A percentile compares a stretch with the other conserved stretches of the same genome.
Conservation (phyloP, 176 grass and related monocot species). For the Dactylis glomerata region DNA sequence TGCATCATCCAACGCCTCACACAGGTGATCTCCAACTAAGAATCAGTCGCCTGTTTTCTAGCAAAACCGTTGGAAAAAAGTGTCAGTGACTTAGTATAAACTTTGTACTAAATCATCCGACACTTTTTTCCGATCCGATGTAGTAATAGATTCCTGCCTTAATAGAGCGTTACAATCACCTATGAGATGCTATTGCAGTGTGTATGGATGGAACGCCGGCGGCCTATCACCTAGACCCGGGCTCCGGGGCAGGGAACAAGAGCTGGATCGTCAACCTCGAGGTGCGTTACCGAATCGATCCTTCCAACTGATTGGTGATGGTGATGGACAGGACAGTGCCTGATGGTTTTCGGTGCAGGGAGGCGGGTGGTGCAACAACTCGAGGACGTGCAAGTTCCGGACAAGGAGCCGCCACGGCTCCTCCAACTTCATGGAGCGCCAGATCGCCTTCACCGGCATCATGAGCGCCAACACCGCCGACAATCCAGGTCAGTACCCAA, state of each 20-base stretch:
- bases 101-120: too few species aligned
- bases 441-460: constrained; percentile 63
- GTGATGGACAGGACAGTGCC: neutral
- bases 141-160: too few species aligned
- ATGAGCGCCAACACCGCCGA: constrained; percentile 52
- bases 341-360: constrained; percentile 31
- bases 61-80: too few species aligned
- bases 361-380: constrained; percentile 85
- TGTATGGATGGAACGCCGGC: constrained; percentile 80
- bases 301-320: neutral
- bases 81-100: too few species aligned
- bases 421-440: constrained; percentile 61
- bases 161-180: too few species aligned
- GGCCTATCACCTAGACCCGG: constrained; percentile 63
- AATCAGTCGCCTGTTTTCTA: too few species aligned
- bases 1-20: too few species aligned
- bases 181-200: constrained; percentile 44
- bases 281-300: constrained; percentile 15
- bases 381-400: constrained; percentile 49
- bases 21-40: too few species aligned
- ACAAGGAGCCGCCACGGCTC: constrained; percentile 52
- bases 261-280: constrained; percentile 85
- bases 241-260: constrained; percentile 49
- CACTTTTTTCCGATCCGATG: too few species aligned
- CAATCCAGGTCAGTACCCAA: constrained; percentile 49